Conservation (phyloP, 768 basidiomycete genomes). For the Calvatia gigantea region DNA sequence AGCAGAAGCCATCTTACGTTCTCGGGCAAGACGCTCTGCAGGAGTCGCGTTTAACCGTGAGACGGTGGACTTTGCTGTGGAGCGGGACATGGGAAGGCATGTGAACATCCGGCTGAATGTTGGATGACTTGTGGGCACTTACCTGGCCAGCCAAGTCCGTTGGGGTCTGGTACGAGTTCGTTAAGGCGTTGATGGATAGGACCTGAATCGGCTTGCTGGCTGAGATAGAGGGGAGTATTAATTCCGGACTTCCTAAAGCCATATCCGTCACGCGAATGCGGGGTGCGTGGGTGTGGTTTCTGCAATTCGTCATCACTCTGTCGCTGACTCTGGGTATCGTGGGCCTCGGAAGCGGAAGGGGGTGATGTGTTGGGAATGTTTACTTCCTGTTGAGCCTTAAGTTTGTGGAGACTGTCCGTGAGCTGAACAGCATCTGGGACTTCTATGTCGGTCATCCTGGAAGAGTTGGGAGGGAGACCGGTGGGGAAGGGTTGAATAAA, state of each 20-base stretch:
- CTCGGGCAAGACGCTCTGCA: conserved; percentile 65
- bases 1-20: conserved; percentile 76
- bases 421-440: conserved; percentile 27
- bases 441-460: neutral
- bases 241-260: conserved; percentile 76
- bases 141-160: conserved; percentile 96
- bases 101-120: neutral
- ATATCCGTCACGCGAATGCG: conserved; percentile 68
- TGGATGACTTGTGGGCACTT: conserved; percentile 18
- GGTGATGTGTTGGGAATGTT: conserved; percentile 9
- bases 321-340: neutral
- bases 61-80: conserved; percentile 83
- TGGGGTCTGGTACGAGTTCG: conserved; percentile 47
- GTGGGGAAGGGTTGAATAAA: neutral
- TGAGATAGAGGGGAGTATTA: conserved; percentile 51
- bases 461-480: neutral
- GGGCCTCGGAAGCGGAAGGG: conserved; percentile 6
- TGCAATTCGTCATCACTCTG: conserved; percentile 9
- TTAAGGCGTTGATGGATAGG: conserved; percentile 18
- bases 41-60: conserved; percentile 79
- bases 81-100: conserved; percentile 7
- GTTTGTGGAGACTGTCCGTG: conserved; percentile 42
- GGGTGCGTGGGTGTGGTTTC: conserved; percentile 16
- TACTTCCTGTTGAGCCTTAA: conserved; percentile 32
- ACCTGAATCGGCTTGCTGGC: conserved; percentile 35